Base-by-base conservation (phyloP, 768 basidiomycete genomes). In the Lactifluus piperatus region DNA sequence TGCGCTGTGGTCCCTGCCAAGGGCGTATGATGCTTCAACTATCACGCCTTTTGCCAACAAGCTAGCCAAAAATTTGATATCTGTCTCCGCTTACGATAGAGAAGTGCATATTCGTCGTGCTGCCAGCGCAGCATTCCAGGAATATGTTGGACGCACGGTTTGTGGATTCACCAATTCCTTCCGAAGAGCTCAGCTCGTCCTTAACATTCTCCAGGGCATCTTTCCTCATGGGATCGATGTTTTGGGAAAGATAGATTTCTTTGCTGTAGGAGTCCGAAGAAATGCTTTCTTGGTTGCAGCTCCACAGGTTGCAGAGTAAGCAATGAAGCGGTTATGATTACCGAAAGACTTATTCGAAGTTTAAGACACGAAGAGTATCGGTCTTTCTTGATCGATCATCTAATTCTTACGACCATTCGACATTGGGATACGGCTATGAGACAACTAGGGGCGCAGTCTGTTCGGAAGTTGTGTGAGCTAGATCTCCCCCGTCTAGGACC, bases 51-150 rank as follows among this genome's bases (percentile, higher is more conserved):
- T 86, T 69, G 81, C 88, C 5, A 70, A 74, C 4, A 73, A 76
- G 47, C 79, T 98, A 22, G 88, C 94, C 5, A 80, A 76, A 45
- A 74, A 75, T 32, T 79, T 98, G 59, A 82, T 85, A n/a, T 80
- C 82, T 24, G 88, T 91, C 26, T 83, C 95, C 1, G 74, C 92
- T 30, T 94, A 84, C 69, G 97, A 99, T 74, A 82, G 97, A 32
- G 97, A 99, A 71, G 84, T 97, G 29, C 91, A 92, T 62, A 93
- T 99, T 56, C 81, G 97, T 26, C 76, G 97, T 64, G 95, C 97
- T 14, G 94, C 94, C 13, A 98, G 95, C 71, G 97, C 97, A 18
- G 91, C 94, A 13, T 98, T 91, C 70, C 97, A 99, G 72, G 97
- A 99, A 74, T 86, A 88, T 67, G 97, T 97, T 39, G 97, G 97